phyloP scores from a whole-genome alignment of 352 stramenopile species.

The Pythium phragmiticola region DNA sequence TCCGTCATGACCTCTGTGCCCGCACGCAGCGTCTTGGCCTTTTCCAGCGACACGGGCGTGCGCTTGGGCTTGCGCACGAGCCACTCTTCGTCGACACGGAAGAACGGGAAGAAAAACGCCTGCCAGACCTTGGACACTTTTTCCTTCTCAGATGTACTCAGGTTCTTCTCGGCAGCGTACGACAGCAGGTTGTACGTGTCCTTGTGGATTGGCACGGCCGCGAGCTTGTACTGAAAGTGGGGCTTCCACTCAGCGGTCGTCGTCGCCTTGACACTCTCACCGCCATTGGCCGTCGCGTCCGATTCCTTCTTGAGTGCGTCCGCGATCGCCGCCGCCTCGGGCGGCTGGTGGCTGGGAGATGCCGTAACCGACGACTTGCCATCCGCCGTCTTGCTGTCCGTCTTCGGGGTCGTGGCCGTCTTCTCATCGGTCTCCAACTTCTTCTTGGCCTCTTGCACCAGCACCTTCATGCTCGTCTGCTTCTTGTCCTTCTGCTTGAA shows the following conservation, averaged over 20 bases:
- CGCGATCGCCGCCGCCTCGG: constrained; percentile 56
- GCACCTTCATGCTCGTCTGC: constrained; percentile 92
- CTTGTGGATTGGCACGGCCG: constrained; percentile 81
- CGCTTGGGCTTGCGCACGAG: constrained; percentile 74
- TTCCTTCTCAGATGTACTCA: constrained; percentile 79
- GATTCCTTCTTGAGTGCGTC: constrained; percentile 61
- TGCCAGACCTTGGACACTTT: constrained; percentile 86
- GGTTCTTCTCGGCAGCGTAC: constrained; percentile 81
- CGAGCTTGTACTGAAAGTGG: constrained; percentile 74
- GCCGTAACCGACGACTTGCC: constrained; percentile 26
- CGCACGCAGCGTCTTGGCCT: constrained; percentile 57
- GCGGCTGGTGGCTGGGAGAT: constrained; percentile 29
- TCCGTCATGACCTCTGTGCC: constrained; percentile 78
- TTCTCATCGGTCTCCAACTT: constrained; percentile 73
- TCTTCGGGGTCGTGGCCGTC: constrained; percentile 7
- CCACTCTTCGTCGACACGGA: constrained; percentile 82
- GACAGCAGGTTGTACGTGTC: constrained; percentile 76
- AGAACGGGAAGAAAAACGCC: constrained; percentile 83
- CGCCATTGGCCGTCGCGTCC: constrained; percentile 12
- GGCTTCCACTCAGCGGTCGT: constrained; percentile 44
- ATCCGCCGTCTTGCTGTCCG: constrained; percentile 27
- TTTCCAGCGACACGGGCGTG: constrained; percentile 60
- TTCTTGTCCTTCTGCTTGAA: constrained; percentile 99
- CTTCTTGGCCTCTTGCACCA: constrained; percentile 89
- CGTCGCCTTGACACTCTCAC: neutral